Evolutionary conservation across 1,284 basidiomycete species (phyloP).

Genomic region (Malassezia vespertilionis): DNA sequence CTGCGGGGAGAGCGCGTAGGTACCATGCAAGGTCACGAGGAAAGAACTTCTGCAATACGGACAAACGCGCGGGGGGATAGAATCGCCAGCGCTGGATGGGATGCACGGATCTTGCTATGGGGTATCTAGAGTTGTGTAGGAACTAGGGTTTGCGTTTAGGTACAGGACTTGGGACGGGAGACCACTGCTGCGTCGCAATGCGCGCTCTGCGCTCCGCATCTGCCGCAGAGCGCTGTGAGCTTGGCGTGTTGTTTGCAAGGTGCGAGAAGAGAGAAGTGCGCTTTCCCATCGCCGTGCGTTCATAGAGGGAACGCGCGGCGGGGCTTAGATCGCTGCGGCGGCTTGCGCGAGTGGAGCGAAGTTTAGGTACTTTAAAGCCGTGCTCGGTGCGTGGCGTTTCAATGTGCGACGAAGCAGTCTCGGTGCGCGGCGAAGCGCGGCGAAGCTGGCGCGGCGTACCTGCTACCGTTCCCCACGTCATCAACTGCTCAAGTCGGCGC

Average conservation of each 20-base stretch:
- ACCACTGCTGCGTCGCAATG: slow-evolving; percentile 5
- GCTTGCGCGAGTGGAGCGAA: neutral
- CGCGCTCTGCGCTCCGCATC: neutral
- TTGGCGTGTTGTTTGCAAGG: no score
- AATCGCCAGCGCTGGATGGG: slow-evolving; percentile 95
- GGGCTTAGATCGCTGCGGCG: slow-evolving; percentile 12
- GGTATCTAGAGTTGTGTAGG: slow-evolving; percentile 15
- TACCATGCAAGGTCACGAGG: slow-evolving; percentile 92
- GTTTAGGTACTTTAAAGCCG: neutral
- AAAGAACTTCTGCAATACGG: slow-evolving; percentile 88
- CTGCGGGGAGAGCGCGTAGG: slow-evolving; percentile 95
- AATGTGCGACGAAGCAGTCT: neutral
- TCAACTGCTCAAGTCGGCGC: slow-evolving; percentile 16
- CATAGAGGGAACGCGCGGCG: slow-evolving; percentile 9
- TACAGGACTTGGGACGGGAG: slow-evolving; percentile 12
- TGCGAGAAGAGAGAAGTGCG: neutral
- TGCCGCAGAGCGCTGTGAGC: neutral
- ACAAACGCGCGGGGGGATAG: slow-evolving; percentile 94
- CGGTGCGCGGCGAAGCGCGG: neutral
- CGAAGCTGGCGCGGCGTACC: slow-evolving; percentile 5
- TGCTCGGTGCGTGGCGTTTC: neutral
- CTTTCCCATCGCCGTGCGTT: slow-evolving; percentile 12
- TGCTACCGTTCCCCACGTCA: slow-evolving; percentile 14
- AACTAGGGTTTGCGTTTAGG: neutral
- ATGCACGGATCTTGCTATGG: slow-evolving; percentile 65